Evolutionary conservation across 306 rosid genomes (phyloP), one percentile per base, ranked within the genome.

Genomic region (Begonia loranthoides): DNA sequence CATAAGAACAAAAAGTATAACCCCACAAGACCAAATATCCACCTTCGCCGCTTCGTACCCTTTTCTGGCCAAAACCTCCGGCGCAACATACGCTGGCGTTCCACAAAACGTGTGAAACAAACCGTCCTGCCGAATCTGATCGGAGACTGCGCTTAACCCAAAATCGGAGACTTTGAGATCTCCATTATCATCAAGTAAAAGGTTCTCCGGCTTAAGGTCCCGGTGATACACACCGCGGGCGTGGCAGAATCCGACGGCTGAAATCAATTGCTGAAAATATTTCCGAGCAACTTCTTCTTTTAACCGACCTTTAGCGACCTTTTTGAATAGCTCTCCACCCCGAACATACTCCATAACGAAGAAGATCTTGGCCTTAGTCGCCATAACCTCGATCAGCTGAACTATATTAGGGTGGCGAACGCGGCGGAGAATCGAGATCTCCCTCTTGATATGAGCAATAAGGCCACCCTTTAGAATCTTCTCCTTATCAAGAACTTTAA

Each of bases 11-110:
- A 51, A 87, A 10, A 87, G 76, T 33, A 82, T 65, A 4, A 86
- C 89, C 10, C 95, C 89, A 59, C 89, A 82, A 0, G 89, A 87
- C 93, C 95, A 82, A 15, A 64, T 82, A 49, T 82, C 95, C 1
- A 84, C 79, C 49, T 67, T 78, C 10, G 84, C 82, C 5, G 94
- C 94, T 49, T 76, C 87, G 49, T 87, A 87, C 3, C 94, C 89
- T 72, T 69, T 73, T 41, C 54, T 73, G 63, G 22, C 66, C 45
- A 80, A 73, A 17, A 80, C 79, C 43, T 83, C 82, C 5, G 94
- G 79, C 3, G 88, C 82, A 0, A 80, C 94, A 36, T 83, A 77
- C 9, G 79, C 69, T 1, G 88, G 87, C 1, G 94, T 83, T 3
- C 94, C 85, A 15, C 87, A 77, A 0, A 71, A 69, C 9, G 88